phyloP scores from a whole-genome alignment of 345 rosid species.

The Lepidium didymum region DNA sequence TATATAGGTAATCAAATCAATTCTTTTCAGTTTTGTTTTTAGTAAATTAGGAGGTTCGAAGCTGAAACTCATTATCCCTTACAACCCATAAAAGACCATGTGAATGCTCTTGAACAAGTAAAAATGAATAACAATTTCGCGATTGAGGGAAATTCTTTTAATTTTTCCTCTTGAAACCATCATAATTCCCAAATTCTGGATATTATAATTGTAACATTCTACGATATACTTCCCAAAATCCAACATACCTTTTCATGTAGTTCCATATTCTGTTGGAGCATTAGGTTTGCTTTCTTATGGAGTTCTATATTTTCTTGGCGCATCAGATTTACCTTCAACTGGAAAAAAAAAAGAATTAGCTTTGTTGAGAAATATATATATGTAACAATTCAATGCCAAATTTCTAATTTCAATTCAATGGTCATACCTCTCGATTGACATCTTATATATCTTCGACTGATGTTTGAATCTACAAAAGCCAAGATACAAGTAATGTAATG shows the following conservation, averaged over 20 bases:
- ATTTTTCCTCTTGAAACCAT: no score
- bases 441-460: slow-evolving; percentile 49
- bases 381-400: no score
- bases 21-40: no score
- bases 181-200: no score
- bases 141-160: no score
- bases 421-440: slow-evolving; percentile 47
- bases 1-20: no score
- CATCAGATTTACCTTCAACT: slow-evolving; percentile 45
- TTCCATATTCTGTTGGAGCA: slow-evolving; percentile 46
- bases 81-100: no score
- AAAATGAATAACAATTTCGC: no score
- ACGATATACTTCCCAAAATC: not conserved
- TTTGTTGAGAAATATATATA: not conserved
- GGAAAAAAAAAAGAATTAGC: not conserved
- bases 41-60: no score
- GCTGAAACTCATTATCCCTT: no score
- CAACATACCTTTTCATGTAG: slow-evolving; percentile 46
- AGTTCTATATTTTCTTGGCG: slow-evolving; percentile 59
- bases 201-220: no score
- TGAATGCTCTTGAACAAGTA: no score
- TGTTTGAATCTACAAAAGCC: slow-evolving; percentile 46
- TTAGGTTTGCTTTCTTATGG: slow-evolving; percentile 39
- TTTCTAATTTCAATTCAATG: not conserved
- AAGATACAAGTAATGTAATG: not conserved